Evolutionary conservation across 306 rosid species (phyloP).

Genomic region (Oemleria cerasiformis): DNA sequence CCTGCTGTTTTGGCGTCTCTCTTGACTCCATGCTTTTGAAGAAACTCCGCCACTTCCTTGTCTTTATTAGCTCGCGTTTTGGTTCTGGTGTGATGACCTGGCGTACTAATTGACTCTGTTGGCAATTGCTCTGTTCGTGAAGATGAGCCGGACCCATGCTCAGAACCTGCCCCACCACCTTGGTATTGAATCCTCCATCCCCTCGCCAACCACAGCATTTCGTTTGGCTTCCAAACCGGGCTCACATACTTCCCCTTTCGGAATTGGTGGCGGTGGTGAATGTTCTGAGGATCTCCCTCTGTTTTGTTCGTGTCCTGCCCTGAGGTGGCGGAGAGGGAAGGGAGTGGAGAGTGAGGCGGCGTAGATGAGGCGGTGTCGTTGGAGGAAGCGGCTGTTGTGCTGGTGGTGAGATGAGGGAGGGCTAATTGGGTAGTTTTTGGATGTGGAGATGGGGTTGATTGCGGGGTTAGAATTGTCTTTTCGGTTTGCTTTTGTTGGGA

Average conservation of each 20-base stretch:
- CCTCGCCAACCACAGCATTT: constrained; percentile 89
- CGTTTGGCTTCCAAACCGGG: constrained; percentile 97
- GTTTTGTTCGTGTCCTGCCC: constrained; percentile 50
- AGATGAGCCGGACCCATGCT: constrained; percentile 35
- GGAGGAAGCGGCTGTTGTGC: constrained; percentile 48
- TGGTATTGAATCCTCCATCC: constrained; percentile 85
- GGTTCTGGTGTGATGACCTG: constrained; percentile 33
- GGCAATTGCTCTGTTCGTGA: constrained; percentile 37
- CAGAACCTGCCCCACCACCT: constrained; percentile 23
- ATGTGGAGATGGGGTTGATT: constrained; percentile 67
- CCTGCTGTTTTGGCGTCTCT: constrained; percentile 89
- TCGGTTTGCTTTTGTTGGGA: constrained; percentile 49
- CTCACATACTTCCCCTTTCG: constrained; percentile 92
- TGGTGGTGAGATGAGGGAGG: constrained; percentile 5
- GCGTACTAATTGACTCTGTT: constrained; percentile 18
- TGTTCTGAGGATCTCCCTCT: constrained; percentile 40
- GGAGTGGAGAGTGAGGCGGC: constrained; percentile 62
- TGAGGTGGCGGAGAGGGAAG: constrained; percentile 38
- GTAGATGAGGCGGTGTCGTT: constrained; percentile 75
- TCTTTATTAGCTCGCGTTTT: constrained; percentile 94
- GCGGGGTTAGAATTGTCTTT: constrained; percentile 38
- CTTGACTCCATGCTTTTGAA: constrained; percentile 65
- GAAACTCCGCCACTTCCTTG: constrained; percentile 79
- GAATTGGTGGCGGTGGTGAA: constrained; percentile 64
- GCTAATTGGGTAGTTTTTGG: neutral